A percentile compares a stretch with the other conserved stretches of the same genome.
Conservation (phyloP, 768 basidiomycete genomes). For the Agaricus subrufescens region DNA sequence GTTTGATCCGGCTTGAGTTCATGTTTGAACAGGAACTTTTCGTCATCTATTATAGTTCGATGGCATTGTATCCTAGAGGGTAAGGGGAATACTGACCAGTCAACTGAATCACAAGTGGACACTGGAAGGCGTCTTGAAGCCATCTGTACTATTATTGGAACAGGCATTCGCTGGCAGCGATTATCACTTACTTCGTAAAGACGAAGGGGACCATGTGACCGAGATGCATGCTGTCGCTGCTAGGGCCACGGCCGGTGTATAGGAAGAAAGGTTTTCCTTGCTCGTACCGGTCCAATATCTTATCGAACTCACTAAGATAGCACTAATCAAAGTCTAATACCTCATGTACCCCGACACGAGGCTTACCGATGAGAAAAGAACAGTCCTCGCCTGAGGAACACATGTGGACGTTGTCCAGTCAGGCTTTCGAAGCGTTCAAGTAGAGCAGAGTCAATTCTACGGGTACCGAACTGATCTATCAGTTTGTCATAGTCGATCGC, state of each 20-base stretch:
- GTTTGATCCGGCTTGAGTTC: conserved; percentile 89
- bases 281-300: conserved; percentile 92
- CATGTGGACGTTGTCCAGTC: conserved; percentile 85
- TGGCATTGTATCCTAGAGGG: neutral
- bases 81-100: conserved; percentile 54
- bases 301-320: conserved; percentile 77
- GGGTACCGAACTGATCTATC: conserved; percentile 90
- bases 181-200: conserved; percentile 80
- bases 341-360: neutral
- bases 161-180: neutral
- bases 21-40: conserved; percentile 98
- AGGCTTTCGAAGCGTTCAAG: conserved; percentile 87
- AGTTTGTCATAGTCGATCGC: conserved; percentile 98
- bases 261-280: conserved; percentile 96
- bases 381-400: conserved; percentile 84
- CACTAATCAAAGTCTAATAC: neutral
- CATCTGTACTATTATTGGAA: conserved; percentile 50
- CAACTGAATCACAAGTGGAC: conserved; percentile 91
- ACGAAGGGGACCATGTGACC: conserved; percentile 97
- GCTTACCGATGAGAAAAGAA: conserved; percentile 96
- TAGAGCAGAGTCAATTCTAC: conserved; percentile 67
- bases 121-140: conserved; percentile 94
- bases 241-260: conserved; percentile 96
- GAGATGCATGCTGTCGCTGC: conserved; percentile 94
- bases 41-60: conserved; percentile 63